A percentile compares a stretch with the other conserved stretches of the same genome.
phyloP scores from a whole-genome alignment of 176 grass and related monocot species.

The Pharus latifolius region DNA sequence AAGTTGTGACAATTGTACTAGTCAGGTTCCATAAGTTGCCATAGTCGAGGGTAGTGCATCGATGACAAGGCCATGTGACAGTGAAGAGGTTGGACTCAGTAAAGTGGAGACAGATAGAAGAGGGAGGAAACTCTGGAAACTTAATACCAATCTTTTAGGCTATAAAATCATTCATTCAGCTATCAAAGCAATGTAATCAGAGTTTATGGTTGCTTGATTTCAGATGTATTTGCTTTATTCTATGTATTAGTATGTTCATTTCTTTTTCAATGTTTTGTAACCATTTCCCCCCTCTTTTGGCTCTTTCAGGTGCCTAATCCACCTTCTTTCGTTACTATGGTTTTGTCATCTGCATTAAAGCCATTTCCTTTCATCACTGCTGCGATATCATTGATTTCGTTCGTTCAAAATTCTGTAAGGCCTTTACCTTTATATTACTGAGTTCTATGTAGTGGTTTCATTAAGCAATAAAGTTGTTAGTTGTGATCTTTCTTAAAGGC shows the following conservation, averaged over 20 bases:
- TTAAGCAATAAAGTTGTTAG: neutral
- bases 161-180: neutral
- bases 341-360: conserved; percentile 65
- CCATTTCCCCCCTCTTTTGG: neutral
- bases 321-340: conserved; percentile 58
- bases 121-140: neutral
- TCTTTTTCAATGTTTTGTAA: neutral
- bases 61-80: too few relatives aligned
- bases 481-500: neutral
- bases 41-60: too few relatives aligned
- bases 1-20: too few relatives aligned
- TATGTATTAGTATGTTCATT: neutral
- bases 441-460: neutral
- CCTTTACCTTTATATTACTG: neutral
- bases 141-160: neutral
- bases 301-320: conserved; percentile 56
- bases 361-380: conserved; percentile 66
- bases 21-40: too few relatives aligned
- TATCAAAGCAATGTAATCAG: too few relatives aligned
- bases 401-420: conserved; percentile 50
- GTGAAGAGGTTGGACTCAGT: too few relatives aligned
- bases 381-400: conserved; percentile 51
- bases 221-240: conserved; percentile 3
- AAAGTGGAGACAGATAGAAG: too few relatives aligned
- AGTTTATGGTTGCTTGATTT: neutral